Base-by-base conservation (phyloP, 306 rosid genomes). In the Ziziphus jujuba region DNA sequence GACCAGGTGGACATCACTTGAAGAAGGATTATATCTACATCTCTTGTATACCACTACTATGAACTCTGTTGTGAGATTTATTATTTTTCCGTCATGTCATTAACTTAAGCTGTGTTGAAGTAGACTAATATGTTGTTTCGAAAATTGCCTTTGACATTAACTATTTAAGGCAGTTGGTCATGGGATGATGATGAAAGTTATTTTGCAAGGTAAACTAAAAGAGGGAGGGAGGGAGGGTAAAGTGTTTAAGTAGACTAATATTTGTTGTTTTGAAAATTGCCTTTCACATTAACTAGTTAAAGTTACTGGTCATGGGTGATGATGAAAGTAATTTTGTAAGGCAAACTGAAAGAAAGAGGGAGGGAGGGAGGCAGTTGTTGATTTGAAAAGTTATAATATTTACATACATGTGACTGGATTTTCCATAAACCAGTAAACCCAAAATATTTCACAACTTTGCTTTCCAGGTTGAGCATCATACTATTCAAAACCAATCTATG, bases 11-110 rank as follows among this genome's bases (percentile, higher is more conserved):
- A 79, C 97, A 61, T 70, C 90, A 56, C 87, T 93, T 52, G 78
- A 81, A 75, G 97, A 90, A 84, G 99, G 97, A 67, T 84, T 88
- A 73, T 72, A 67, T 72, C 81, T 93, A 28, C 96, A 93, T 82
- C 83, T 90, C 71, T 56, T 79, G 96, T 93, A 90, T 71, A 85
- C 21, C 60, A 54, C 78, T 77, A 15, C 70, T 51, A 44, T 38
- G 59, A 47, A 63, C 36, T 65, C 34, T 63, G 38, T 72, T 76
- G 35, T 28, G 33, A 28, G 4, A 28, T 2, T 28, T 28, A 28
- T 28, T 28, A 28, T 28, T 56, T 61, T 71, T 34, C 48, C 24
- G 9, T 36, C 40, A 43, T 40, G 11, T 71, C 64, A 16, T 12
- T 19, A 23, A 49, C 20, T 54, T 70, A 63, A 75, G 63, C 58